These are phyloP conservation scores for Zoysia japonica DNA, from an alignment of 176 grass and related monocot species.

Conservation along the genomic window DNA sequence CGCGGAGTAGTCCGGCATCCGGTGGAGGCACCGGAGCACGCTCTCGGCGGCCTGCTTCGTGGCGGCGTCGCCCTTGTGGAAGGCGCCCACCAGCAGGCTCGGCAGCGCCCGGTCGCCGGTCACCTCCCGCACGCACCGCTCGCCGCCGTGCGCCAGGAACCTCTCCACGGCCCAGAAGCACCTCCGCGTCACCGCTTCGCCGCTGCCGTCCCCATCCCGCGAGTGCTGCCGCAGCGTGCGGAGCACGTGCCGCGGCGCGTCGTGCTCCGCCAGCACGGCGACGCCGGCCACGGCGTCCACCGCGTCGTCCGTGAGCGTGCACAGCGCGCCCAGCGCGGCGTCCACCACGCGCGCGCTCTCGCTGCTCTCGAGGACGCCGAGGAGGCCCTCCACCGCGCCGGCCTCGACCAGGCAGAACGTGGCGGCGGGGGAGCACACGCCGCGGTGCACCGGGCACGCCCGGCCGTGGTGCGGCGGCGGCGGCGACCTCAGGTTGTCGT, in stretches of 20 bases:
- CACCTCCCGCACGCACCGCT: slow-evolving; percentile 56
- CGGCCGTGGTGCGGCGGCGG: neutral
- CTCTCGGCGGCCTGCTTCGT: slow-evolving; percentile 76
- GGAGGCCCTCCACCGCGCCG: slow-evolving; percentile 63
- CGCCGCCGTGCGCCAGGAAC: slow-evolving; percentile 62
- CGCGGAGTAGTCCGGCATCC: slow-evolving; percentile 59
- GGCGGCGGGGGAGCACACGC: slow-evolving; percentile 51
- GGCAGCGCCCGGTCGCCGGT: slow-evolving; percentile 62
- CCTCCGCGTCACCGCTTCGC: slow-evolving; percentile 43
- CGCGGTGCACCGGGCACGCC: slow-evolving; percentile 65
- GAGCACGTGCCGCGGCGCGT: slow-evolving; percentile 55
- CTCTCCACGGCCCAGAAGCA: slow-evolving; percentile 82
- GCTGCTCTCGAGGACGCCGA: slow-evolving; percentile 57
- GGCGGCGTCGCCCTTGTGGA: slow-evolving; percentile 68
- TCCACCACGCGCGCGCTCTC: slow-evolving; percentile 57
- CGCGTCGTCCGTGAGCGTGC: slow-evolving; percentile 73
- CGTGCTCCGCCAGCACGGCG: slow-evolving; percentile 53
- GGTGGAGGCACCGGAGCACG: slow-evolving; percentile 74
- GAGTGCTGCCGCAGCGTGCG: slow-evolving; percentile 62
- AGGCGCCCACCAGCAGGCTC: slow-evolving; percentile 53
- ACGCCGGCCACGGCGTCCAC: slow-evolving; percentile 70
- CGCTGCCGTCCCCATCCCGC: slow-evolving; percentile 8
- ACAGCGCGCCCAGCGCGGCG: slow-evolving; percentile 62
- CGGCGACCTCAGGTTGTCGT: slow-evolving; percentile 45
- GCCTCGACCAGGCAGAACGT: slow-evolving; percentile 83